These are phyloP conservation scores for Millerago galiae DNA, from an alignment of 805 yeast species.

Conservation along the genomic window DNA sequence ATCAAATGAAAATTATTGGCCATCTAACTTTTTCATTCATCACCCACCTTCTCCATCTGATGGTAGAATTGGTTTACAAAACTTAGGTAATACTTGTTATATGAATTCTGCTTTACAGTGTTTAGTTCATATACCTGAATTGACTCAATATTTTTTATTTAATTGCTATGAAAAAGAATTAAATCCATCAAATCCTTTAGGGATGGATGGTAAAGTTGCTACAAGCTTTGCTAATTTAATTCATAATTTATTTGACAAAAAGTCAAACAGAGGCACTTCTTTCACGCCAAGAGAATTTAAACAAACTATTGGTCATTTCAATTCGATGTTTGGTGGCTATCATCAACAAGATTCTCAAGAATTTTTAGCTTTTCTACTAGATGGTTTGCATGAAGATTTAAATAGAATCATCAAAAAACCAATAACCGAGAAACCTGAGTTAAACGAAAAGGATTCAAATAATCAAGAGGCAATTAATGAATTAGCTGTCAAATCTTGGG, in stretches of 20 bases:
- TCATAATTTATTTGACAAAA: conserved; percentile 44
- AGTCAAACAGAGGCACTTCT: conserved; percentile 10
- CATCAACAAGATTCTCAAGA: conserved; percentile 95
- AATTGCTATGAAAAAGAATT: conserved; percentile 57
- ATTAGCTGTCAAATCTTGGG: conserved; percentile 76
- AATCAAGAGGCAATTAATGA: conserved; percentile 46
- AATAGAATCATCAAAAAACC: conserved; percentile 82
- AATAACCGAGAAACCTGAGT: conserved; percentile 81
- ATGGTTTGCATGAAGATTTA: conserved; percentile 87
- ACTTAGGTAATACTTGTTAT: conserved; percentile 87
- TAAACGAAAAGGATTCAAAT: conserved; percentile 52
- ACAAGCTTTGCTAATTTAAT: conserved; percentile 63
- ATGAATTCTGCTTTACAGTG: conserved; percentile 96
- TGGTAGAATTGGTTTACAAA: conserved; percentile 59
- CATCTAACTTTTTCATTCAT: conserved; percentile 27
- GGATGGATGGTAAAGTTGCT: conserved; percentile 80
- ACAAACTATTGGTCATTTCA: conserved; percentile 68
- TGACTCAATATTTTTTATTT: conserved; percentile 66
- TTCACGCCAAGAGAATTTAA: conserved; percentile 68
- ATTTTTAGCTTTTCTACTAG: conserved; percentile 78
- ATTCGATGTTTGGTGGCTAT: conserved; percentile 71
- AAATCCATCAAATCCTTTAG: conserved; percentile 75
- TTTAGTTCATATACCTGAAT: conserved; percentile 76
- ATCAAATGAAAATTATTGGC: conserved; percentile 28
- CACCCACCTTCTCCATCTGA: conserved; percentile 27